Evolutionary conservation across 306 rosid genomes (phyloP), one percentile per base, ranked within the genome.

Genomic region (Citrullus amarus): DNA sequence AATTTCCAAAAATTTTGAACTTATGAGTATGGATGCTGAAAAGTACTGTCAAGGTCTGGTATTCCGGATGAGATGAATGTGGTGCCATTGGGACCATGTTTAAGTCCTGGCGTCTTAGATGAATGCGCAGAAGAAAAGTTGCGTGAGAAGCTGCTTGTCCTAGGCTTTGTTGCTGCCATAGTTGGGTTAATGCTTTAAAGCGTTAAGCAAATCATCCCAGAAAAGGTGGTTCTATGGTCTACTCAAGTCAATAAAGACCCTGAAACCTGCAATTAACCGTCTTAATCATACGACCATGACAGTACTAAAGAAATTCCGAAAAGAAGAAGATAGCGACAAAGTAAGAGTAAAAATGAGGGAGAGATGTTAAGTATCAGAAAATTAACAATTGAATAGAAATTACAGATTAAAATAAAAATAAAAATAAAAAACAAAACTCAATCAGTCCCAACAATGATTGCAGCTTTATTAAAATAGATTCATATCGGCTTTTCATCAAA

Each of bases 71-170:
- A 92, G 18, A 92, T 22, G 75, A 90, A 90, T 36, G 80, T 82
- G 13, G 93, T 88, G 81, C 92, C 96, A 82, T 92, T 92, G 36
- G 97, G 95, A 75, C 96, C 97, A 78, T 68, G 91, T 84, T 89
- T 90, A 16, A 90, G 85, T 48, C 93, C 92, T 1, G 95, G 90
- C 46, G 82, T 82, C 28, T 78, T 90, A 66, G 84, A 41, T 41
- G 93, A 87, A 12, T 83, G 80, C 76, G 65, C 80, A 36, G 90
- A 51, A 58, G 90, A 57, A 58, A 85, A 30, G 81, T 86, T 92
- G 82, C 91, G 96, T 66, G 96, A 92, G 88, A 94, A 92, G 85
- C 96, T 92, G 85, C 95, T 88, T 17, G 58, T 79, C 81, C 88
- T 78, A 71, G 82, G 43, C 89, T 84, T 92, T 78, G 83, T 68